Base-by-base conservation (phyloP, 2,329 filamentous ascomycete species). In the Colletotrichum sp. region DNA sequence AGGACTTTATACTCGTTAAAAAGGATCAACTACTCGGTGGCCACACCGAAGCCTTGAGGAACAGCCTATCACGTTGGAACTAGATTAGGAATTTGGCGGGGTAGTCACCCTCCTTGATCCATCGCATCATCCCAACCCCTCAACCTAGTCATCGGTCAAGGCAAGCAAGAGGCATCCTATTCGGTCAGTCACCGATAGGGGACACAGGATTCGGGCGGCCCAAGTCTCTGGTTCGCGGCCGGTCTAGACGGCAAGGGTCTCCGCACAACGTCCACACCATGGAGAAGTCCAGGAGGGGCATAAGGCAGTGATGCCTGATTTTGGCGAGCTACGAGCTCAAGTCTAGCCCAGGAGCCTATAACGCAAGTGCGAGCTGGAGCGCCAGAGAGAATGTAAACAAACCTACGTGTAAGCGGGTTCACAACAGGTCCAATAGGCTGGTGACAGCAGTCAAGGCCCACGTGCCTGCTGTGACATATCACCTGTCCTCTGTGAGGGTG, bases 81-180 rank as follows among this genome's bases (percentile, higher is more conserved):
- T 61, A 48, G 36, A 18, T 55, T 64, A 16, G n/a, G 18, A 32
- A 13, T n/a, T 43, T 24, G 36, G 69, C 64, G 64, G 70, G 70
- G 57, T 74, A 65, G 71, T 55, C 18, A 32, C 65, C 64, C 55
- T n/a, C 63, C 39, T 48, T 43, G 28, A 30, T 21, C 18, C 32
- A 32, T 36, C 48, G 21, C 48, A 18, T 34, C 34, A 26, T 60
- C 70, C 34, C 34, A 28, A 48, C 15, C 26, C 48, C 26, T 55
- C 57, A 39, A 64, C 15, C 48, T 34, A 76, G 74, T 74, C 70
- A 55, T 57, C 71, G 70, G 70, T 52, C 57, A 68, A 65, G 43
- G 21, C 52, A 16, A 36, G 34, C 26, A 52, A 32, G 32, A 69
- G 70, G 70, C 59, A 68, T 59, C 65, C 59, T 52, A 18, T 39